These are phyloP conservation scores for Globisporangium irregulare DNA, from an alignment of 352 stramenopile genomes.

Conservation along the genomic window DNA sequence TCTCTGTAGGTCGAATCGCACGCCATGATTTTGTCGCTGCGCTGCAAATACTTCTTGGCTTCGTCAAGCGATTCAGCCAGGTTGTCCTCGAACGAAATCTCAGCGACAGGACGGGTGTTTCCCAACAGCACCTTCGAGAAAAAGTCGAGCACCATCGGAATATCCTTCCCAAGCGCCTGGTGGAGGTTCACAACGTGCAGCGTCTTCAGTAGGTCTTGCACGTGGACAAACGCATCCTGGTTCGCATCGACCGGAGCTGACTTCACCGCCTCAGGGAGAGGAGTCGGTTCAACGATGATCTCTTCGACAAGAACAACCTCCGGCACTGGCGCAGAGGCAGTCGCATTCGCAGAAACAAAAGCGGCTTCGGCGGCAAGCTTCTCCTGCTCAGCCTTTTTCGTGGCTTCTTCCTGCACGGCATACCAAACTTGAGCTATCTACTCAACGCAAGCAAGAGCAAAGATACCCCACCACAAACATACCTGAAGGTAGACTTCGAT, in stretches of 20 bases:
- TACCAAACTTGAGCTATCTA: not conserved
- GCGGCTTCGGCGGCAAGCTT: constrained; percentile 8
- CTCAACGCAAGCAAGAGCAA: not conserved
- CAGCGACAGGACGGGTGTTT: constrained; percentile 69
- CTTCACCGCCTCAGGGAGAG: constrained; percentile 17
- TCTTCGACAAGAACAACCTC: constrained; percentile 7
- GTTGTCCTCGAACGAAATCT: constrained; percentile 79
- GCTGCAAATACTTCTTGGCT: constrained; percentile 63
- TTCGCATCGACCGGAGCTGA: constrained; percentile 9
- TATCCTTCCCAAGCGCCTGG: constrained; percentile 64
- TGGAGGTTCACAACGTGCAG: constrained; percentile 78
- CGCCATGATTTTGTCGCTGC: constrained; percentile 71
- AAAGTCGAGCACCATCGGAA: constrained; percentile 82
- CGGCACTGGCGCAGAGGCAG: constrained; percentile 16
- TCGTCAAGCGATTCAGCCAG: constrained; percentile 74
- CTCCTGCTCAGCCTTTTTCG: constrained; percentile 28
- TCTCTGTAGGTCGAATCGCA: constrained; percentile 70
- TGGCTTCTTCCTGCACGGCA: constrained; percentile 30
- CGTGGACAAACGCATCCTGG: constrained; percentile 40
- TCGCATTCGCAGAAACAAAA: constrained; percentile 4
- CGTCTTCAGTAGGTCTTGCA: constrained; percentile 70
- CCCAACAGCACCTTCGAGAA: constrained; percentile 83
- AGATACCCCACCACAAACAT: not conserved
- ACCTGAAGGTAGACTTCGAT: constrained; percentile 54
- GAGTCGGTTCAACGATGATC: not conserved